These are phyloP conservation scores for Globisporangium cystogenes DNA, from an alignment of 352 stramenopile species.

Conservation along the genomic window DNA sequence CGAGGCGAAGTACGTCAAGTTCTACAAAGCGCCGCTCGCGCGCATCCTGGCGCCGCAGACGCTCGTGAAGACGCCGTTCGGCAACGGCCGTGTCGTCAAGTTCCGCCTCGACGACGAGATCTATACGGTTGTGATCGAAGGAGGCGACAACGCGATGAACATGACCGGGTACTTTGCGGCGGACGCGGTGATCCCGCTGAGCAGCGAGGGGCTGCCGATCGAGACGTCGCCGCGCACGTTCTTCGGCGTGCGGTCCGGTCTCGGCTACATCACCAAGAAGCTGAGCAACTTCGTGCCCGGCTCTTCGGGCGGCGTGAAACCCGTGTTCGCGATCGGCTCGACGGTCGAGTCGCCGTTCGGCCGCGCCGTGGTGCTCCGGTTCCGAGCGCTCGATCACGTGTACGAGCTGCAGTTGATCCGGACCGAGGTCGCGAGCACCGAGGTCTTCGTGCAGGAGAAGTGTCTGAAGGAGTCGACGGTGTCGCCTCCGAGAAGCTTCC, in stretches of 20 bases:
- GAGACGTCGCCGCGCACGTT: slow-evolving; percentile 64
- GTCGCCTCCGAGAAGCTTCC: slow-evolving; percentile 61
- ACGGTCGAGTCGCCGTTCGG: slow-evolving; percentile 77
- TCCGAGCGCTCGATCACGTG: slow-evolving; percentile 52
- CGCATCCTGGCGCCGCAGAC: slow-evolving; percentile 43
- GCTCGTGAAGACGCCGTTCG: slow-evolving; percentile 74
- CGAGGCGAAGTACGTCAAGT: slow-evolving; percentile 52
- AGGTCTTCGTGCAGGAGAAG: slow-evolving; percentile 55
- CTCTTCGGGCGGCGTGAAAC: slow-evolving; percentile 22
- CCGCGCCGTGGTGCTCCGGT: slow-evolving; percentile 54
- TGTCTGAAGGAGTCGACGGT: slow-evolving; percentile 38
- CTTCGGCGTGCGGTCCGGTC: slow-evolving; percentile 54
- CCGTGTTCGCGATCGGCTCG: slow-evolving; percentile 42
- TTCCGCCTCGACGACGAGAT: slow-evolving; percentile 70
- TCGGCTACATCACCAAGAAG: slow-evolving; percentile 80
- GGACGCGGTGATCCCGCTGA: slow-evolving; percentile 38
- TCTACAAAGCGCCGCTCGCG: slow-evolving; percentile 32
- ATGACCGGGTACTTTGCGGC: slow-evolving; percentile 42
- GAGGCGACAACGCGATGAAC: slow-evolving; percentile 29
- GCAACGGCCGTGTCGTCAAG: slow-evolving; percentile 50
- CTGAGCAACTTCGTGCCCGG: slow-evolving; percentile 69
- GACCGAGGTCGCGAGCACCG: slow-evolving; percentile 24
- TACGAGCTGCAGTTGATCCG: slow-evolving; percentile 67
- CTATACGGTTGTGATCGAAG: slow-evolving; percentile 54
- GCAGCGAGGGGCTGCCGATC: slow-evolving; percentile 26